Base-by-base conservation (phyloP, 2,329 filamentous ascomycete species). In the Chaetomiaceae sp. region DNA sequence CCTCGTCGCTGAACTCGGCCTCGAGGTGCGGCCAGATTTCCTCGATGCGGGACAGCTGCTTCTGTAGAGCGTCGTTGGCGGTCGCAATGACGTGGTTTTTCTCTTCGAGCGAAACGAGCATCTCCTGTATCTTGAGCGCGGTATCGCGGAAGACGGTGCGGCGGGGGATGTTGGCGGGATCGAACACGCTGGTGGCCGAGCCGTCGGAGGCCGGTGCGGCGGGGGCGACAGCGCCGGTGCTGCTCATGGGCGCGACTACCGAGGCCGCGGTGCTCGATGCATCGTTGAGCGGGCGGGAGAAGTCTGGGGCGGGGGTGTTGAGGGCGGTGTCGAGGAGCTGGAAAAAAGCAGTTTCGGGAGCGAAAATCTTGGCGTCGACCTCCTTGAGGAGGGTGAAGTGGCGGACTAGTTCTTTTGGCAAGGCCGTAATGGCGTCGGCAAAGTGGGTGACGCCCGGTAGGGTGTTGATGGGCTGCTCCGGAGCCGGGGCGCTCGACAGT, bases 81-180 rank as follows among this genome's bases (percentile, higher is more conserved):
- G 92, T 95, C 34, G 89, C 87, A 53, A 97, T 87, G 62, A 99
- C 94, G 63, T 96, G 91, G 62, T 96, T 96, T 73, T 99, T 99
- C 72, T 99, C 94, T 66, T 99, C 94, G 34, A 97, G 80, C 1
- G 91, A 92, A 44, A 90, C 83, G 40, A 97, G 83, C 77, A 97
- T 88, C 63, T 91, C 88, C 60, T 87, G 83, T 48, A 96, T 85
- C 60, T 88, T 86, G 63, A 84, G 79, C 34, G 90, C 85, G 49
- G 92, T 84, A 56, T 89, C 85, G 63, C 85, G 83, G 67, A 92
- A 95, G 38, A 91, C 76, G 64, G 87, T 82, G 60, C 89, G 84
- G 59, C 85, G 82, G 48, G 79, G 79, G 39, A 87, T 68, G 64
- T 87, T 85, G 62, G 75, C 75, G 33, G 75, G 73, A 60, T 81